Evolutionary conservation across 2,329 filamentous ascomycete species (phyloP).

Genomic region (Colletotrichum sansevieriae): DNA sequence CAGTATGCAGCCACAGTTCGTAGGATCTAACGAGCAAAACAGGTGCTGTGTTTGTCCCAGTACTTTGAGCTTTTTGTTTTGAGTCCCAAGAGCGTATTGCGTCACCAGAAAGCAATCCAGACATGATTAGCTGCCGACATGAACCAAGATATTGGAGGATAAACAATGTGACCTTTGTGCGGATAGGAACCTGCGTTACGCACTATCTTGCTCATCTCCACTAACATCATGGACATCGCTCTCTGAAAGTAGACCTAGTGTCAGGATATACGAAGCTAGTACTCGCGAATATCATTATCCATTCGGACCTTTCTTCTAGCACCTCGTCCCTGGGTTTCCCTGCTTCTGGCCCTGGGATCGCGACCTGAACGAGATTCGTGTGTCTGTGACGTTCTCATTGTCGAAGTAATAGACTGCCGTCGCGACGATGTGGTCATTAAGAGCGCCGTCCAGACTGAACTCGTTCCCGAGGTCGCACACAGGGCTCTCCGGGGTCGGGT

Average conservation of each 20-base stretch:
- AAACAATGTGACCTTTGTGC: too few relatives aligned
- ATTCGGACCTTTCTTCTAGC: accelerated
- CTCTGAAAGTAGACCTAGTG: background rate
- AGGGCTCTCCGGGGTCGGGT: conserved; percentile 1
- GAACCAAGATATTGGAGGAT: too few relatives aligned
- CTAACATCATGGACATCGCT: too few relatives aligned
- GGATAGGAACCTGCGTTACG: too few relatives aligned
- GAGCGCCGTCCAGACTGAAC: conserved; percentile 21
- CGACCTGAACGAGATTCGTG: conserved; percentile 14
- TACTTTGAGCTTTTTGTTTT: too few relatives aligned
- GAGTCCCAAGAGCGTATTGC: too few relatives aligned
- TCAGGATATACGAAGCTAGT: background rate
- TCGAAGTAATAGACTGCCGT: conserved; percentile 48
- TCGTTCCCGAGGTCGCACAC: background rate
- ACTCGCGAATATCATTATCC: background rate
- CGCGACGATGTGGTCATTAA: conserved; percentile 47
- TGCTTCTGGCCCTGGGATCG: background rate
- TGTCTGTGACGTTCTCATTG: conserved; percentile 47
- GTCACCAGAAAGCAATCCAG: too few relatives aligned
- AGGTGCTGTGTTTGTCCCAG: too few relatives aligned
- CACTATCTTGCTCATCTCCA: too few relatives aligned
- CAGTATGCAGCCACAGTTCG: too few relatives aligned
- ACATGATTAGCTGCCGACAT: too few relatives aligned
- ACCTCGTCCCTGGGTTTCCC: background rate
- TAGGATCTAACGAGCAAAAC: too few relatives aligned